A percentile compares a stretch with the other conserved stretches of the same genome.
Conservation (phyloP, 2,329 filamentous ascomycete species). For the Fusarium brevicatenulatum region DNA sequence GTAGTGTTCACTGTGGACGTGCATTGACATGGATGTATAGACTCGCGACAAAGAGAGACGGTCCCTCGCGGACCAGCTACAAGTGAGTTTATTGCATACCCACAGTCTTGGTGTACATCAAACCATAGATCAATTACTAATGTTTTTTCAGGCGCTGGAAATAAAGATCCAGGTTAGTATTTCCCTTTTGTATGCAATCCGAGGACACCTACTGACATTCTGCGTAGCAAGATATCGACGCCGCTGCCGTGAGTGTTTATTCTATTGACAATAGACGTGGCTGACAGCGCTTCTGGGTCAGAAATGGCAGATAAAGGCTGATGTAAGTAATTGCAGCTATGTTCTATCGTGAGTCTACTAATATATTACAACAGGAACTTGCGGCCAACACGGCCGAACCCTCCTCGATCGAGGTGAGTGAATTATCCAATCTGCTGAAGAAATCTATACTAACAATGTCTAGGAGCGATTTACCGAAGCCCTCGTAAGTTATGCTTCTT, state of each 20-base stretch:
- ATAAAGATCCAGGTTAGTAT: not conserved
- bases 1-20: no score
- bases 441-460: no score
- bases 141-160: fast-evolving
- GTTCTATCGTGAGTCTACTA: not conserved
- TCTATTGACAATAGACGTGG: not conserved
- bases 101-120: not conserved
- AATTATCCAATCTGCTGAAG: no score
- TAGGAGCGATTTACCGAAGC: not conserved
- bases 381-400: not conserved
- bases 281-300: not conserved
- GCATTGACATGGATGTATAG: no score
- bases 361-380: not conserved
- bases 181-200: not conserved
- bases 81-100: fast-evolving
- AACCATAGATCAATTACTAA: not conserved
- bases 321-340: not conserved
- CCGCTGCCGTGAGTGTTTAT: not conserved
- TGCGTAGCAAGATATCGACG: fast-evolving
- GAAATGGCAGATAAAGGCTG: fast-evolving
- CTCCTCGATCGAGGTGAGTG: not conserved
- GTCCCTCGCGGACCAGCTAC: fast-evolving
- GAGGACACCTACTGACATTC: not conserved
- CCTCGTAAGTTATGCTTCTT: not conserved
- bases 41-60: no score